Conservation (phyloP, 2,329 filamentous ascomycete genomes). For the Fusarium sp. region DNA sequence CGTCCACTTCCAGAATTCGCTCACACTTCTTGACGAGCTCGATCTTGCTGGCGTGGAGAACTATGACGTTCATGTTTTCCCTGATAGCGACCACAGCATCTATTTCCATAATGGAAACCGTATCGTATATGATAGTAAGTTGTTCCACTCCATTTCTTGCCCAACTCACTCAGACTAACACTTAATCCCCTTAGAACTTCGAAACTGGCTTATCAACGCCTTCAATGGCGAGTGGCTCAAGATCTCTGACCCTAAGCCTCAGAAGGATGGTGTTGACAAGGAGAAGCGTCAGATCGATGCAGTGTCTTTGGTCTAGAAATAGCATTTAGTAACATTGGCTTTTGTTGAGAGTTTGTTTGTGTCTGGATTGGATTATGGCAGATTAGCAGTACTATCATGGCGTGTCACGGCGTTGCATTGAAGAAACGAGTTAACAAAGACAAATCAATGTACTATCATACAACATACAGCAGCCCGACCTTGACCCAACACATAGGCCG, state of each 20-base stretch:
- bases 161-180: not conserved
- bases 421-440: conserved; percentile 20
- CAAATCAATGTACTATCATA: conserved; percentile 50
- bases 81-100: conserved; percentile 95
- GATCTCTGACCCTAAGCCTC: conserved; percentile 62
- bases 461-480: conserved; percentile 42
- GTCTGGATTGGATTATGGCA: not conserved
- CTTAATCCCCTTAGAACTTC: conserved; percentile 67
- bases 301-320: conserved; percentile 1
- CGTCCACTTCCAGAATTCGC: conserved; percentile 94
- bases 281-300: conserved; percentile 30
- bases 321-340: not conserved
- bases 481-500: conserved; percentile 14
- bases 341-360: not conserved
- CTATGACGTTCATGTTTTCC: conserved; percentile 96
- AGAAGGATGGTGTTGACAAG: conserved; percentile 42
- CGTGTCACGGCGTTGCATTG: conserved; percentile 23
- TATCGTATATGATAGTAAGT: conserved; percentile 93
- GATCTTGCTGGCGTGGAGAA: conserved; percentile 87
- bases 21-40: conserved; percentile 86
- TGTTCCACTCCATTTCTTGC: accelerated
- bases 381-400: not conserved
- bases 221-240: conserved; percentile 96
- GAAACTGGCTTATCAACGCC: conserved; percentile 93
- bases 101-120: conserved; percentile 92